Conservation (phyloP, 2,329 filamentous ascomycete genomes). For the Gremmenia infestans region DNA sequence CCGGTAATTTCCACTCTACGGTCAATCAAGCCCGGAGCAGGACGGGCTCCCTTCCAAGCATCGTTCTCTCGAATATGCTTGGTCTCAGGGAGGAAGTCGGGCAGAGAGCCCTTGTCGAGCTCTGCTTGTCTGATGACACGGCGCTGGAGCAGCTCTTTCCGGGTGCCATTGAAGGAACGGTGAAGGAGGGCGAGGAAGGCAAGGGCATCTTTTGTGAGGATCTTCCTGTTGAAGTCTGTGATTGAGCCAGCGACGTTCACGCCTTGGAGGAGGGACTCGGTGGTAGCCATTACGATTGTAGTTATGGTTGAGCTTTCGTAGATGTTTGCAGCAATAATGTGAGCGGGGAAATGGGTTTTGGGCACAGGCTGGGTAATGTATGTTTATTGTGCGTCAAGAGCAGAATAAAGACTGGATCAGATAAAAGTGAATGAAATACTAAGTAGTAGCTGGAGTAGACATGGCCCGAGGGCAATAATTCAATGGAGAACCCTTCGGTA, state of each 20-base stretch:
- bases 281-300: constrained; percentile 60
- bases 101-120: constrained; percentile 82
- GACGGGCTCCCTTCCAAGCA: constrained; percentile 87
- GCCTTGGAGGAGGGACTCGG: constrained; percentile 77
- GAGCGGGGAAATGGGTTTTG: constrained; percentile 1
- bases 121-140: constrained; percentile 84
- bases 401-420: constrained; percentile 5
- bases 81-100: constrained; percentile 94
- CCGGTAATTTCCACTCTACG: constrained; percentile 95
- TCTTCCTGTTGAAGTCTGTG: constrained; percentile 76
- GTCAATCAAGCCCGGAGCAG: constrained; percentile 88
- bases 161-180: constrained; percentile 84
- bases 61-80: constrained; percentile 91
- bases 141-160: constrained; percentile 84
- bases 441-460: constrained; percentile 2
- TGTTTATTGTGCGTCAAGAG: constrained; percentile 14
- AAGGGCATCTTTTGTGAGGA: constrained; percentile 83
- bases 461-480: constrained; percentile 11
- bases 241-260: constrained; percentile 80
- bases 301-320: constrained; percentile 2
- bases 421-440: not conserved
- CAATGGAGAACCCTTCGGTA: constrained; percentile 13
- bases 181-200: constrained; percentile 93
- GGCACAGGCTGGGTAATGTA: constrained; percentile 4
- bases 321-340: not conserved